Base-by-base conservation (phyloP, 75 land plant genomes). In the Pseudotsuga menziesii region DNA sequence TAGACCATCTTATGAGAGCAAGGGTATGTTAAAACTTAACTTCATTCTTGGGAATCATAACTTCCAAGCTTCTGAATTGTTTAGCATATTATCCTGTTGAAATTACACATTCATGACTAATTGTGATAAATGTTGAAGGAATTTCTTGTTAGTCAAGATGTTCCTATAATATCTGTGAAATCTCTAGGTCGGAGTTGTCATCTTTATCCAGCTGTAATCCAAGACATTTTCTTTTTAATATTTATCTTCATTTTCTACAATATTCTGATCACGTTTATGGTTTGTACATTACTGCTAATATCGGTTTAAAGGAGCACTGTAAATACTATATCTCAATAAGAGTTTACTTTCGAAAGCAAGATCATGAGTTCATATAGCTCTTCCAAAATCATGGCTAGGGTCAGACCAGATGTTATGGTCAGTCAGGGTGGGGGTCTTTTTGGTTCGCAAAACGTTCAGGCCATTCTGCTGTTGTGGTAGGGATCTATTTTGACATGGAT, bases 1-100 rank as follows among this genome's bases (percentile, higher is more conserved):
- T 97, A 84, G 99, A 97, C 77, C 72, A 83, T 25, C 85, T 90
- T 76, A 94, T 97, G 98, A 88, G 85, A 79, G 99, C 99, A 55
- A 87, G 98, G 88, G 99, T 97, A 87, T 55, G 92, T 54, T 48
- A 48, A 44, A 48, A 48, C 54, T 48, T 9, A 62, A 61, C 63
- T 32, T 79, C 19, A 14, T 57, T 58, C 16, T 60, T 54, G 20
- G 25, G 15, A n/a, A 41, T 69, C 11, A 0, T 17, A 41, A 69
- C 41, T 69, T 63, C 27, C 8, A 61, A 57, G 13, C 13, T 17
- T 41, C 4, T 20, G 7, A 52, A 25, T 80, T 17, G 66, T 57
- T 41, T 79, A 76, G 57, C 20, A 54, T 74, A n/a, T 55, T 13
- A 11, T 74, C 14, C 57, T 56, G 27, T 69, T 67, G 14, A 36